These are phyloP conservation scores for Multifurca ochricompacta DNA, from an alignment of 768 basidiomycete species.

Conservation along the genomic window DNA sequence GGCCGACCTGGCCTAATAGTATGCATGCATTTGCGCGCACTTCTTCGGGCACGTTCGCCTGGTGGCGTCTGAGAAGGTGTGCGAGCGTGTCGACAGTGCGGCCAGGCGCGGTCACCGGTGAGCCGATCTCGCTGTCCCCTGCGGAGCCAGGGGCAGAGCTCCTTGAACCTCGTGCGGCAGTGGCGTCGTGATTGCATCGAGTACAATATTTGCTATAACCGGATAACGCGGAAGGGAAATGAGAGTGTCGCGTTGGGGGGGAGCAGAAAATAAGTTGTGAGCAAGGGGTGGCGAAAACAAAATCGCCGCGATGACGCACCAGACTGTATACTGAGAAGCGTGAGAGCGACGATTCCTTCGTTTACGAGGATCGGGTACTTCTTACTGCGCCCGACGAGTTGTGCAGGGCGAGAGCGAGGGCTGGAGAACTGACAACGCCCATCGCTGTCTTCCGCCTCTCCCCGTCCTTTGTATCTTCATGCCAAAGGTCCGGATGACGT, in stretches of 20 bases:
- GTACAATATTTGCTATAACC: constrained; percentile 52
- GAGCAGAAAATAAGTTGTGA: constrained; percentile 7
- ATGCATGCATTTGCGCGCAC: constrained; percentile 71
- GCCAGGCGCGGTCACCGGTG: constrained; percentile 44
- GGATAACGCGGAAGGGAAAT: too few species aligned
- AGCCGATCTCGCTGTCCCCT: constrained; percentile 36
- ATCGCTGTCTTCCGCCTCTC: constrained; percentile 47
- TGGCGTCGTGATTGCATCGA: constrained; percentile 49
- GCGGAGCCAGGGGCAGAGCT: constrained; percentile 29
- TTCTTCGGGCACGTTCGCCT: constrained; percentile 54
- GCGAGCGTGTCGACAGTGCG: constrained; percentile 64
- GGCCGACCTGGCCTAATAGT: constrained; percentile 56
- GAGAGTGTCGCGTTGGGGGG: neutral
- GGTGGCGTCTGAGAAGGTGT: constrained; percentile 46
- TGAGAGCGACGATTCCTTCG: constrained; percentile 80
- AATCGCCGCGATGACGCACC: constrained; percentile 37
- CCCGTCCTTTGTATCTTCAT: constrained; percentile 41
- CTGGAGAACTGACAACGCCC: constrained; percentile 40
- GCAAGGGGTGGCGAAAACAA: neutral
- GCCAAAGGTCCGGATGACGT: constrained; percentile 77
- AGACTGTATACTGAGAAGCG: constrained; percentile 59
- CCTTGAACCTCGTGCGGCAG: constrained; percentile 35
- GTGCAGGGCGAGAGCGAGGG: constrained; percentile 57
- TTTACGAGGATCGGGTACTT: constrained; percentile 83
- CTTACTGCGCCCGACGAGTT: constrained; percentile 65